These are phyloP conservation scores for Hypoxylon sp. DNA, from an alignment of 2,329 filamentous ascomycete genomes.

Conservation along the genomic window DNA sequence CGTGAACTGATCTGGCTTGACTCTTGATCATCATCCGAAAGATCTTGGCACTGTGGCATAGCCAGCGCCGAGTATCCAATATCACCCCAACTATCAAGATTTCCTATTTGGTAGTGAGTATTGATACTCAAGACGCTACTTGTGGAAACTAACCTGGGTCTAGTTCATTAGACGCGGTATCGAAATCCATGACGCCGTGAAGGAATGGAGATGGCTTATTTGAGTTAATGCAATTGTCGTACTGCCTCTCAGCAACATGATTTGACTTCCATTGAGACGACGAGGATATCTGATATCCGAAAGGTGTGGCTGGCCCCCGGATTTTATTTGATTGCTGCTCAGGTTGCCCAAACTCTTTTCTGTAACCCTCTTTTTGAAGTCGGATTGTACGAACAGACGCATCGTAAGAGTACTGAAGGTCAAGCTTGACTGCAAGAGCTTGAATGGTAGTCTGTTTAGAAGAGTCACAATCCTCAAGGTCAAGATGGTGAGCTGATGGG, in stretches of 20 bases:
- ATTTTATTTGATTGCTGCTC: conserved; percentile 9
- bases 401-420: conserved; percentile 37
- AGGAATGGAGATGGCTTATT: conserved; percentile 1
- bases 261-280: conserved; percentile 12
- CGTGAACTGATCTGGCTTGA: conserved; percentile 10
- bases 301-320: neutral
- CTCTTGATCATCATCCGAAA: conserved; percentile 39
- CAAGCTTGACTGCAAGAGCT: conserved; percentile 36
- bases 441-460: conserved; percentile 30
- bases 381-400: conserved; percentile 12
- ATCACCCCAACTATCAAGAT: conserved; percentile 18
- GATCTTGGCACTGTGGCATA: conserved; percentile 9
- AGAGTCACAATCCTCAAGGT: conserved; percentile 30
- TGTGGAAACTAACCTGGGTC: conserved; percentile 13
- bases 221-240: neutral
- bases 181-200: conserved; percentile 30
- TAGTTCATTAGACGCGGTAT: conserved; percentile 19
- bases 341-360: conserved; percentile 5
- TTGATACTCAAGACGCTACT: neutral
- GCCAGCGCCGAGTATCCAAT: conserved; percentile 5
- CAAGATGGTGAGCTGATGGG: conserved; percentile 30
- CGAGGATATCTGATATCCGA: conserved; percentile 2
- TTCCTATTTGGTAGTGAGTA: conserved; percentile 26
- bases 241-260: neutral
- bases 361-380: conserved; percentile 34